Percentiles rank a stretch among this genome's conserved stretches.
Evolutionary conservation across 352 stramenopile species (phyloP).

Genomic region (Globisporangium spiculum): DNA sequence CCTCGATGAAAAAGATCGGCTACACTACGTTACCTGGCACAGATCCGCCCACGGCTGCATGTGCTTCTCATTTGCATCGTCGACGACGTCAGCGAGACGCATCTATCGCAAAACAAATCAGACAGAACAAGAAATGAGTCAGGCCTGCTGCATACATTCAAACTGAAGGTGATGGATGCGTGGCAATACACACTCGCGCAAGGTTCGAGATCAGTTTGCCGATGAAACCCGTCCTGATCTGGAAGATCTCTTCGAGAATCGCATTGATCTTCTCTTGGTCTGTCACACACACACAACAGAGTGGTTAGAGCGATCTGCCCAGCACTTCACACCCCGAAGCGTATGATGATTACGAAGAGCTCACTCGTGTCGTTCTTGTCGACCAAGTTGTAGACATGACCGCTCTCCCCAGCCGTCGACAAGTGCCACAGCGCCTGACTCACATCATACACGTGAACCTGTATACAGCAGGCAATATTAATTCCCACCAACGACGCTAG

Average conservation of each 20-base stretch:
- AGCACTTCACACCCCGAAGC: neutral
- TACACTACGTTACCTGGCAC: conserved; percentile 40
- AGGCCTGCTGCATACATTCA: neutral
- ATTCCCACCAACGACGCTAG: neutral
- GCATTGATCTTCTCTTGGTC: conserved; percentile 79
- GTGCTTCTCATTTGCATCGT: conserved; percentile 90
- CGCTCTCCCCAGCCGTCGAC: conserved; percentile 40
- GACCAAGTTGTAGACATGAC: conserved; percentile 82
- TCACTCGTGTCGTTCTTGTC: conserved; percentile 86
- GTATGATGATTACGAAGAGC: conserved; percentile 11
- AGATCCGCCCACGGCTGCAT: conserved; percentile 87
- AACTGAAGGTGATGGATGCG: neutral
- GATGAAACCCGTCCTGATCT: conserved; percentile 82
- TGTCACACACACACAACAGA: conserved; percentile 17
- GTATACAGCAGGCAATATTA: neutral
- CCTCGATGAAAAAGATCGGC: neutral
- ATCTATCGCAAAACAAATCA: conserved; percentile 25
- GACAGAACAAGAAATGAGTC: neutral
- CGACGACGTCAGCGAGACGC: conserved; percentile 74
- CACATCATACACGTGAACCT: conserved; percentile 83
- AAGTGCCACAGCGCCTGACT: conserved; percentile 78
- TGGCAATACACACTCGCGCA: conserved; percentile 34
- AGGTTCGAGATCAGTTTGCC: conserved; percentile 85
- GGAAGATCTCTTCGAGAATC: conserved; percentile 74
- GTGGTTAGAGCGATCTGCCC: neutral